Conservation (phyloP, 495 filamentous ascomycete species). For the Halenospora varia region DNA sequence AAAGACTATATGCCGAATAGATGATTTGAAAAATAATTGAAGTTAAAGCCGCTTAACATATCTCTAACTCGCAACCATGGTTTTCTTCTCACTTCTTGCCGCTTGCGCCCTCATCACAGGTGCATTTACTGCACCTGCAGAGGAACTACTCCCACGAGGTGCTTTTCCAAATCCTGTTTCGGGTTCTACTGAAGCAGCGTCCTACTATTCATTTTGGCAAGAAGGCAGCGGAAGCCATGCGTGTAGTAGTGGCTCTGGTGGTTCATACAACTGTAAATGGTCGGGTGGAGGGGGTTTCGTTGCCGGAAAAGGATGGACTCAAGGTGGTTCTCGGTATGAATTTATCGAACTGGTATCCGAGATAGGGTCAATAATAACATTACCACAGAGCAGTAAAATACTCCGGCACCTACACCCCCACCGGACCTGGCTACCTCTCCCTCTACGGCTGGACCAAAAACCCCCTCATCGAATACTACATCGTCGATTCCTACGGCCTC, state of each 20-base stretch:
- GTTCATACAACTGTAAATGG: not conserved
- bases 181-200: not conserved
- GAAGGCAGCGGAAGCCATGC: not conserved
- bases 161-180: not conserved
- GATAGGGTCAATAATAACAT: too few species aligned
- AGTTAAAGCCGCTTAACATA: too few species aligned
- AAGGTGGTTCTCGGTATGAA: not conserved
- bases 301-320: not conserved
- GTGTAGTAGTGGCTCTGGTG: not conserved
- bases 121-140: not conserved
- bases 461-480: constrained; percentile 61
- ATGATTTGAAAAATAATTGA: too few species aligned
- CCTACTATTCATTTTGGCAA: not conserved
- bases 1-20: too few species aligned
- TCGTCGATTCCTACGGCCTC: constrained; percentile 49
- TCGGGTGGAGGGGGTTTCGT: not conserved
- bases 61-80: not conserved
- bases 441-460: constrained; percentile 56
- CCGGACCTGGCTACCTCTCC: constrained; percentile 45
- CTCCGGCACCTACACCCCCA: constrained; percentile 45
- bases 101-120: not conserved
- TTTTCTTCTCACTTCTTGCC: not conserved
- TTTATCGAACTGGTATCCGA: too few species aligned
- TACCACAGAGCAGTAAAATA: constrained; percentile 29
- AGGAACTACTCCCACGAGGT: not conserved